These are phyloP conservation scores for Aspergillus sp. DNA, from an alignment of 2,329 filamentous ascomycete species.

Conservation along the genomic window DNA sequence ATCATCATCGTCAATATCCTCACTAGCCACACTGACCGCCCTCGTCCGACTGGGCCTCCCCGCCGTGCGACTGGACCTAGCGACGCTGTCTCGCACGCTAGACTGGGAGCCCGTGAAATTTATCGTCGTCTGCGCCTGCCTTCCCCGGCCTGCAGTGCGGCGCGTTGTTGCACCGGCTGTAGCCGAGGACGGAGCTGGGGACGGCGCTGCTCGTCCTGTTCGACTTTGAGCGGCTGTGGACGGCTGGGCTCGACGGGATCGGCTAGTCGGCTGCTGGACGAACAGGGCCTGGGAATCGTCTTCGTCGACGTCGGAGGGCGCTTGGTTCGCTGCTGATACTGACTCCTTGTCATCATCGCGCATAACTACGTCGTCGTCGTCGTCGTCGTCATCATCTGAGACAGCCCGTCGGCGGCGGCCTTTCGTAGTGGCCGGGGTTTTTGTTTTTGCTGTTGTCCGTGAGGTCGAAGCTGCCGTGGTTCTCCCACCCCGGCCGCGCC, in stretches of 20 bases:
- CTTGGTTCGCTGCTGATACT: slow-evolving; percentile 11
- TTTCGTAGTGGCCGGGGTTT: slow-evolving; percentile 10
- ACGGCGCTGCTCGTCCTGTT: slow-evolving; percentile 18
- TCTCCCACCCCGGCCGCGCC: slow-evolving; percentile 35
- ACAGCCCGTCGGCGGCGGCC: slow-evolving; percentile 20
- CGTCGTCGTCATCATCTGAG: slow-evolving; percentile 34
- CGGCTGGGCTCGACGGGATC: slow-evolving; percentile 7
- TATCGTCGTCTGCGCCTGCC: slow-evolving; percentile 31
- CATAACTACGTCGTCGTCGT: slow-evolving; percentile 30
- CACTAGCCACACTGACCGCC: slow-evolving; percentile 27
- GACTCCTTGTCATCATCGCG: slow-evolving; percentile 25
- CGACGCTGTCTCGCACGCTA: slow-evolving; percentile 15
- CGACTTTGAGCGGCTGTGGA: slow-evolving; percentile 17
- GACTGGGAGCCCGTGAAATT: slow-evolving; percentile 33
- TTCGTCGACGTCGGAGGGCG: slow-evolving; percentile 20
- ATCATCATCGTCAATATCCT: slow-evolving; percentile 36
- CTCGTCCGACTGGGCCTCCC: slow-evolving; percentile 23
- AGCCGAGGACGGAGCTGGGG: slow-evolving; percentile 25
- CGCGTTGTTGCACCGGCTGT: slow-evolving; percentile 21
- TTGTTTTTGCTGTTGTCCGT: slow-evolving; percentile 18
- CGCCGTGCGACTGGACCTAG: slow-evolving; percentile 6
- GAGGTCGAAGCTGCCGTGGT: slow-evolving; percentile 35
- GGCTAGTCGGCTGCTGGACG: slow-evolving; percentile 28
- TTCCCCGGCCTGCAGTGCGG: slow-evolving; percentile 16
- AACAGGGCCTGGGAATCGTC: slow-evolving; percentile 34